Percentiles rank a stretch among this genome's conserved stretches.
These are phyloP conservation scores for Trichophyton schoenleinii DNA, from an alignment of 2,329 filamentous ascomycete genomes.

Conservation along the genomic window DNA sequence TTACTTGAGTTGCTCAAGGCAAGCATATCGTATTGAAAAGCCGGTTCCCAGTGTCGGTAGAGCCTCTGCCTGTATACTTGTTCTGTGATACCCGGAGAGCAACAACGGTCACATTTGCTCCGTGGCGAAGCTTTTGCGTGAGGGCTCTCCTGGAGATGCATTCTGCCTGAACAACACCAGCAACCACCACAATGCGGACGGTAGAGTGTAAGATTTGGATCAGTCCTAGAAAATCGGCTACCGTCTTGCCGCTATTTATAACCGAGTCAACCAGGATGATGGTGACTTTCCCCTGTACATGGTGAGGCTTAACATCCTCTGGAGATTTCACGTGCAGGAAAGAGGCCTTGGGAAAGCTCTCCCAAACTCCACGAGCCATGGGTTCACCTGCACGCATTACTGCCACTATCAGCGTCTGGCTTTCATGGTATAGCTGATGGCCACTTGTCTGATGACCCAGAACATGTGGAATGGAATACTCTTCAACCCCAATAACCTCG, in stretches of 20 bases:
- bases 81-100: conserved; percentile 46
- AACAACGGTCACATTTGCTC: conserved; percentile 32
- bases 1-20: too few relatives aligned
- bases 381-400: too few relatives aligned
- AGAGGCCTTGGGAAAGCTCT: background rate
- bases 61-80: conserved; percentile 41
- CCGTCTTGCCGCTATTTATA: conserved; percentile 44
- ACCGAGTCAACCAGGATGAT: conserved; percentile 49
- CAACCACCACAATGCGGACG: conserved; percentile 42
- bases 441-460: conserved; percentile 37
- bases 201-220: conserved; percentile 31
- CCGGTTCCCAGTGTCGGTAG: conserved; percentile 47
- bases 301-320: conserved; percentile 32
- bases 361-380: too few relatives aligned
- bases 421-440: conserved; percentile 29
- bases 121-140: conserved; percentile 14
- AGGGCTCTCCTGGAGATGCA: conserved; percentile 17
- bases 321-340: conserved; percentile 32
- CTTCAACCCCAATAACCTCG: conserved; percentile 37
- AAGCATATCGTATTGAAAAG: conserved; percentile 31
- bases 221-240: conserved; percentile 38
- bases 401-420: too few relatives aligned
- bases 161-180: conserved; percentile 42
- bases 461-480: conserved; percentile 40
- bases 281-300: conserved; percentile 30